Base-by-base conservation (phyloP, 768 basidiomycete species). In the Mycena belliarum region DNA sequence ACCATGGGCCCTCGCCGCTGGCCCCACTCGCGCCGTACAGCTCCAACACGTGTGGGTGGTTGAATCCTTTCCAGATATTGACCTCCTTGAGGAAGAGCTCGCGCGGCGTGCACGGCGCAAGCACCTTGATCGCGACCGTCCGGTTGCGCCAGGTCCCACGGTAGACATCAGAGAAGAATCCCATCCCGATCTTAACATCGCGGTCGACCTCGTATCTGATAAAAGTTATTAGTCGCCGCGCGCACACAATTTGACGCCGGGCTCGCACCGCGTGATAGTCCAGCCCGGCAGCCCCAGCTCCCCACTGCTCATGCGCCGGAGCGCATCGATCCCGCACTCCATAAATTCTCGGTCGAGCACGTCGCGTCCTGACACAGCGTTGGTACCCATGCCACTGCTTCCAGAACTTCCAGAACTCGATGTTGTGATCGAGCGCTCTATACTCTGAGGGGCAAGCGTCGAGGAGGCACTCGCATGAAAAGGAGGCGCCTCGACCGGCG, bases 21-120 rank as follows among this genome's bases (percentile, higher is more conserved):
- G 88, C 79, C 63, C 86, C 88, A 25, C 88, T 90, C 12, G 93
- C 93, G 1, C 92, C 93, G 60, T 82, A 86, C 24, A 95, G 77
- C 61, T 83, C 80, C 42, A 93, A 74, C 4, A 95, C 86, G 63
- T 90, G 84, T 12, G 81, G 78, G 65, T 93, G 91, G 53, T 70
- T 72, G 11, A 95, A 77, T 4, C 71, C 73, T 60, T 85, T 82
- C 93, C 93, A 94, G 6, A 89, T 83, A 46, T 78, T 79, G 23
- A 87, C 80, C 68, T 92, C 87, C 52, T 81, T 81, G 21, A 86
- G 69, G 73, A 94, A 95, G 6, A 91, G 74, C 29, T 80, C 72
- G 41, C 79, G 76, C 3, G 86, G 84, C 1, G 87, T 85, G 35
- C 78, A 78, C 47, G 82, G 79, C 2, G 84, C 80, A 15, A 92